These are phyloP conservation scores for Tephrocybe sp. DNA, from an alignment of 768 basidiomycete genomes.

Conservation along the genomic window DNA sequence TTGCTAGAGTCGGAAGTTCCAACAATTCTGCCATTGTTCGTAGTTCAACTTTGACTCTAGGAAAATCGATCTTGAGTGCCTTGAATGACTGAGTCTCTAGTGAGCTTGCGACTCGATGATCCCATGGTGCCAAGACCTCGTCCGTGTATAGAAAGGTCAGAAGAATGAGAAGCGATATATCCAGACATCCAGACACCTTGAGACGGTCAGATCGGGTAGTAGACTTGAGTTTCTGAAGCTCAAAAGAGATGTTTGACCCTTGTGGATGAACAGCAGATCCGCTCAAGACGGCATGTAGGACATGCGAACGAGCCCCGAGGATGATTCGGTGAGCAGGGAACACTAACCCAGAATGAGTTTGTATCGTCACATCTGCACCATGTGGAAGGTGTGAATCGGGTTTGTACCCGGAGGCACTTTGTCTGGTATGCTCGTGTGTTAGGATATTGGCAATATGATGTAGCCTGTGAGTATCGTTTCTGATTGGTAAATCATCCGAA, in stretches of 20 bases:
- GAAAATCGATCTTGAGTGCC: constrained; percentile 39
- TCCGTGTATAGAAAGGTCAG: constrained; percentile 90
- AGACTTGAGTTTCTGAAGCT: constrained; percentile 16
- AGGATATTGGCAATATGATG: constrained; percentile 34
- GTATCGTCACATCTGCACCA: constrained; percentile 66
- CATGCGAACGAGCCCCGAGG: constrained; percentile 58
- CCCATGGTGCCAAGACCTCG: constrained; percentile 80
- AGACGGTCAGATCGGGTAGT: constrained; percentile 27
- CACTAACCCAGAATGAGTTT: constrained; percentile 36
- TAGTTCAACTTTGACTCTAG: constrained; percentile 64
- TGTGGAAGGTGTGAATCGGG: constrained; percentile 28
- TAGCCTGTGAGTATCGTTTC: constrained; percentile 35
- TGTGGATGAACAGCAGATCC: constrained; percentile 30
- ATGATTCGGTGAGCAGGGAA: constrained; percentile 68
- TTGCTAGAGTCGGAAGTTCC: constrained; percentile 51
- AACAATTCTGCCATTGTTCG: constrained; percentile 56
- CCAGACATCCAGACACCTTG: constrained; percentile 53
- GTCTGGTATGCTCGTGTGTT: constrained; percentile 25
- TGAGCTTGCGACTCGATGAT: constrained; percentile 57
- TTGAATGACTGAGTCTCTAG: constrained; percentile 43
- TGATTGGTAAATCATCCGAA: constrained; percentile 35
- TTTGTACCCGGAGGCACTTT: constrained; percentile 10
- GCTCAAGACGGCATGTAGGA: constrained; percentile 43
- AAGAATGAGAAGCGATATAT: constrained; percentile 71
- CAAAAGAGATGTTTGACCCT: constrained; percentile 30